Base-by-base conservation (phyloP, 2,329 filamentous ascomycete species). In the Elsinoe ampelina region DNA sequence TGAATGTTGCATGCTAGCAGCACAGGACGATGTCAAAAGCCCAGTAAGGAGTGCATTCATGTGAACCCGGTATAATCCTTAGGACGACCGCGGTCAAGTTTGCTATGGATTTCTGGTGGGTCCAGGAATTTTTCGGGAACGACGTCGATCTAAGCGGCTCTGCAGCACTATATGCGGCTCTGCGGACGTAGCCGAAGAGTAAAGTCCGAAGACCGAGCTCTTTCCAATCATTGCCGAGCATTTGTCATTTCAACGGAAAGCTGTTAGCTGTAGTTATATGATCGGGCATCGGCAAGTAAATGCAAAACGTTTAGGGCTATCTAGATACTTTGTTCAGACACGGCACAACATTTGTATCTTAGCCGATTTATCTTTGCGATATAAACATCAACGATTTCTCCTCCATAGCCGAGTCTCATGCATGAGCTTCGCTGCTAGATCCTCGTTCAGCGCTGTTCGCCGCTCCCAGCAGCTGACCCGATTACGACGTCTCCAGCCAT, bases 161-260 rank as follows among this genome's bases (percentile, higher is more conserved):
- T 52, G 48, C 48, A 17, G 32, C 1, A 34, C 20, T 26, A 2
- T 5, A 7, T 30, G 26, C 4, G 26, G 26, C 26, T 30, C 26
- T 30, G 26, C 26, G 26, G 26, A 8, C 26, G 26, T 19, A 19
- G 48, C 48, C 32, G 48, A 15, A 13, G 20, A 13, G 1, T 36
- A 19, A 39, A 39, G 10, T 8, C 48, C 48, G 48, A 52, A 34
- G 10, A 11, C 48, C 48, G 48, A 39, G 19, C 13, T 26, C 19
- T 52, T 38, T 26, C 48, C 48, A 52, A 22, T 52, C 32, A 52
- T 52, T 52, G 48, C 12, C 19, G 32, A 20, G 34, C 32, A 52
- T 52, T 52, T 52, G 48, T 52, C 48, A 52, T 30, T 30, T 30
- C 26, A 30, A 30, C 26, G 7, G 7, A 5, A 8, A 3, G 26